These are phyloP conservation scores for Trypanosoma conorhini DNA, from an alignment of 208 protist species.

Conservation along the genomic window DNA sequence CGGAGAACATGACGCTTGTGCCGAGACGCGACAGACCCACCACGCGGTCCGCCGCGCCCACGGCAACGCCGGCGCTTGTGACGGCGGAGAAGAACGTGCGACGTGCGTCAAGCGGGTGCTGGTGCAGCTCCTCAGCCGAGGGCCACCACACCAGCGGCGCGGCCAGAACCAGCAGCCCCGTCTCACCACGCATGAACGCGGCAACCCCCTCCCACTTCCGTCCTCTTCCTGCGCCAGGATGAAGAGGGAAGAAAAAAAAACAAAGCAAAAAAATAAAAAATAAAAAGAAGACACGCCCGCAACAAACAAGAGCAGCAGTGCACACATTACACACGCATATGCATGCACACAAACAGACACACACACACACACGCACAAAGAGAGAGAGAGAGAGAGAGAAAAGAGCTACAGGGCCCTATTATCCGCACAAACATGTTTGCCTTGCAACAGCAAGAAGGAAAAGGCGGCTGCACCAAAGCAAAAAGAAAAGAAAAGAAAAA, in stretches of 20 bases:
- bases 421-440: too few relatives aligned
- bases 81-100: conserved; percentile 54
- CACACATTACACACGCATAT: too few relatives aligned
- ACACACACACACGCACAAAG: not conserved
- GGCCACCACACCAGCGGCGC: conserved; percentile 75
- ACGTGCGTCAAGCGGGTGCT: conserved; percentile 41
- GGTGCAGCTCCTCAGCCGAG: conserved; percentile 32
- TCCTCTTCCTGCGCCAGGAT: not conserved
- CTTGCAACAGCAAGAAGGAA: too few relatives aligned
- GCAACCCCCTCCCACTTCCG: not conserved
- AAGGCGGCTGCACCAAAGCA: not conserved
- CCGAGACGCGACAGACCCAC: conserved; percentile 63
- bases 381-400: not conserved
- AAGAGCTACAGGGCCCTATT: not conserved
- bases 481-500: not conserved
- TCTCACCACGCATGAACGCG: conserved; percentile 34
- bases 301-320: too few relatives aligned
- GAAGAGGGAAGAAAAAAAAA: not conserved
- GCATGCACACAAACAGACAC: too few relatives aligned
- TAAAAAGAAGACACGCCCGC: too few relatives aligned
- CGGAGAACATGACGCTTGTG: conserved; percentile 47
- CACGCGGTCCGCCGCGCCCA: conserved; percentile 9
- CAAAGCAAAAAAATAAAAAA: not conserved
- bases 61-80: conserved; percentile 28
- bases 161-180: conserved; percentile 53